Conservation (phyloP, 2,329 filamentous ascomycete species). For the Talaromyces sp. region DNA sequence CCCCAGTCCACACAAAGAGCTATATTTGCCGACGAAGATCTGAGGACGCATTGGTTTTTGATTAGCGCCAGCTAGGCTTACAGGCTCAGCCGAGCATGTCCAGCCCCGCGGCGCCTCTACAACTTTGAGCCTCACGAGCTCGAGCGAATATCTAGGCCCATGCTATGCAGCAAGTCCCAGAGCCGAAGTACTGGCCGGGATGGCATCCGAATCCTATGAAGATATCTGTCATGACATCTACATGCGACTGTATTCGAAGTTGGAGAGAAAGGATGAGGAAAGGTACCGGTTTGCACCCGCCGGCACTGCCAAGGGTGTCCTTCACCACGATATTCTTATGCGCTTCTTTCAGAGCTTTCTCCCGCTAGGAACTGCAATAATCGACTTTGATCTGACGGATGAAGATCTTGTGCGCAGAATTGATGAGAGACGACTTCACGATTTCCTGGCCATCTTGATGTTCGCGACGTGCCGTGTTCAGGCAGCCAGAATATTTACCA, state of each 20-base stretch:
- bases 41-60: not conserved
- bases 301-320: slow-evolving; percentile 14
- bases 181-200: not conserved
- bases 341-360: slow-evolving; percentile 5
- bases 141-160: not conserved
- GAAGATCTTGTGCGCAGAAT: slow-evolving; percentile 2
- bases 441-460: slow-evolving; percentile 26
- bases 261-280: slow-evolving; percentile 8
- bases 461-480: slow-evolving; percentile 22
- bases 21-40: not conserved
- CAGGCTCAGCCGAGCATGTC: not conserved
- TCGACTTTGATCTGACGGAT: slow-evolving; percentile 4
- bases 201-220: slow-evolving; percentile 8
- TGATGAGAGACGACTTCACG: slow-evolving; percentile 18
- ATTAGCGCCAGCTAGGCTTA: not conserved
- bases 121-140: not conserved
- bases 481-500: slow-evolving; percentile 14
- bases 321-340: slow-evolving; percentile 7
- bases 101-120: not conserved
- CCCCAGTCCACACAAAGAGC: not conserved
- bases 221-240: slow-evolving; percentile 2
- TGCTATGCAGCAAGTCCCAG: not conserved
- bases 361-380: not conserved
- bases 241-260: not conserved
- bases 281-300: slow-evolving; percentile 15